Conservation (phyloP, 148 eudicot species). For the Gaultheria prostrata region DNA sequence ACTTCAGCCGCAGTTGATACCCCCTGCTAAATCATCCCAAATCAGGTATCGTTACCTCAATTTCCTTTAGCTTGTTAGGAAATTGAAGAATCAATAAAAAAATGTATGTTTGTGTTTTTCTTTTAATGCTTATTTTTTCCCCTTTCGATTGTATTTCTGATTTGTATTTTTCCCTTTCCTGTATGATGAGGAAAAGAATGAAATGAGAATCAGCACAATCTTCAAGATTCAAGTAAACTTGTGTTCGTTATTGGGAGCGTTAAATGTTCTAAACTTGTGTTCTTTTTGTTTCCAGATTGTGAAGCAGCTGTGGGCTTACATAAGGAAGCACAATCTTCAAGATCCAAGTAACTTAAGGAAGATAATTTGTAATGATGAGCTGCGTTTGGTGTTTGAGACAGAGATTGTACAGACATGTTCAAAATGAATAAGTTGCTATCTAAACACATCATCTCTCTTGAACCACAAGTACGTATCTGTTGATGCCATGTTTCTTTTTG, state of each 20-base stretch:
- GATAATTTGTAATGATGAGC: constrained; percentile 64
- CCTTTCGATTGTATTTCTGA: background rate
- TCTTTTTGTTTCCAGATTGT: constrained; percentile 57
- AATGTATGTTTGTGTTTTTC: background rate
- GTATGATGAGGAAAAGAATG: too few species aligned
- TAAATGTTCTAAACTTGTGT: background rate
- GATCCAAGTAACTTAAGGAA: constrained; percentile 93
- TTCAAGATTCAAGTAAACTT: too few species aligned
- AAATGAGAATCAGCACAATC: too few species aligned
- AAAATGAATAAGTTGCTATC: constrained; percentile 72
- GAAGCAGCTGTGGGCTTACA: constrained; percentile 92
- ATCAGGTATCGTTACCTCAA: constrained; percentile 36
- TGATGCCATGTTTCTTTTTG: background rate
- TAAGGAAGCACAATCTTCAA: constrained; percentile 92
- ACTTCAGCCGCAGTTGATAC: constrained; percentile 13
- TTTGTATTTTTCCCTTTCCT: background rate
- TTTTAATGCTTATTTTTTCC: background rate
- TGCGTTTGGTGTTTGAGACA: constrained; percentile 62
- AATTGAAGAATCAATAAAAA: constrained; percentile 3
- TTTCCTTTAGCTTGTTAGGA: background rate
- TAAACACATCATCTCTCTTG: constrained; percentile 56
- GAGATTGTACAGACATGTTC: constrained; percentile 66
- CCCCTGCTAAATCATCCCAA: constrained; percentile 32
- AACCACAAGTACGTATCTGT: constrained; percentile 39
- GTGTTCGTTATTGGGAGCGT: constrained; percentile 2